Conservation (phyloP, 2,329 filamentous ascomycete genomes). For the Beauveria asiatica region DNA sequence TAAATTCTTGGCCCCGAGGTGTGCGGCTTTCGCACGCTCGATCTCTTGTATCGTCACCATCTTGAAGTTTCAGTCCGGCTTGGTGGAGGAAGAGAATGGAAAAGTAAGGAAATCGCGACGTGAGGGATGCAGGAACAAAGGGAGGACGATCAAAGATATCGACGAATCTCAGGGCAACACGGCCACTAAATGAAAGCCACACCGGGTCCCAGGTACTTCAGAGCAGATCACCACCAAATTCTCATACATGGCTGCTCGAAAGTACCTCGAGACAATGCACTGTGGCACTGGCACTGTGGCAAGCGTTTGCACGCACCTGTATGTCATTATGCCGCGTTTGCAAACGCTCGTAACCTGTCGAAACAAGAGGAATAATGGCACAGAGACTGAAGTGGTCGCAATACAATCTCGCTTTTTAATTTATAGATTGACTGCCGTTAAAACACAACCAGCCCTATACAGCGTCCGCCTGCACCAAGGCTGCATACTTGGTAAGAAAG, state of each 20-base stretch:
- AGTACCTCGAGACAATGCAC: too few relatives aligned
- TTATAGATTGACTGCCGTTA: background rate
- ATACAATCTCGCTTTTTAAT: background rate
- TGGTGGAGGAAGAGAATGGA: background rate
- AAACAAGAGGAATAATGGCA: background rate
- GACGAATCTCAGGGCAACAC: too few relatives aligned
- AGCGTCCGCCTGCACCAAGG: conserved; percentile 11
- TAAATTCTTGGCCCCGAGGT: background rate
- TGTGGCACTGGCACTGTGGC: background rate
- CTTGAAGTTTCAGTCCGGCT: background rate
- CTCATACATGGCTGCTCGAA: too few relatives aligned
- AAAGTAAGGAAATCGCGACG: background rate
- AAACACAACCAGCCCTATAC: background rate
- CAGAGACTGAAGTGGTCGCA: background rate
- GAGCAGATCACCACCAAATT: too few relatives aligned
- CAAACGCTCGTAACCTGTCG: background rate
- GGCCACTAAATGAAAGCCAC: background rate
- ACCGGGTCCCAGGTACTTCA: background rate
- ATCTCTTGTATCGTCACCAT: background rate
- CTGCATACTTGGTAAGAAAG: conserved; percentile 24
- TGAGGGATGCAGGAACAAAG: background rate
- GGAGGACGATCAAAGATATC: too few relatives aligned
- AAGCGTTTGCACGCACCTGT: background rate
- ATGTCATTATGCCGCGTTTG: background rate
- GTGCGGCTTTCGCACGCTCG: background rate